phyloP scores from a whole-genome alignment of 2,329 filamentous ascomycete genomes.

The Sporothrix globosa region DNA sequence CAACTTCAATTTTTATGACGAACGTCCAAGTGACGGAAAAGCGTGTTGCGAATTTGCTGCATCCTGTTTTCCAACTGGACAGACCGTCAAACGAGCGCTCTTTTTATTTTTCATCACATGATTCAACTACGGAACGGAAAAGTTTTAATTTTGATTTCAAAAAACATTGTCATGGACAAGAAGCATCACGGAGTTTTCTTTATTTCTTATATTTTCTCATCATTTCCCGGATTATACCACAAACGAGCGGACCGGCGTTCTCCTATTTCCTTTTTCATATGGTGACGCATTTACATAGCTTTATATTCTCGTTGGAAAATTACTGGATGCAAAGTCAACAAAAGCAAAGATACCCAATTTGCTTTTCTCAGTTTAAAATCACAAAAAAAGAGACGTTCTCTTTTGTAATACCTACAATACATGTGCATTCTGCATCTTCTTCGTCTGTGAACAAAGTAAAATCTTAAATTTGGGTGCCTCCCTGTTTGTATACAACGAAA shows the following conservation, averaged over 20 bases:
- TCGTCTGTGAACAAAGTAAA: constrained; percentile 20
- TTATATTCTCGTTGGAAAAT: background rate
- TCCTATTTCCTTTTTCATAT: background rate
- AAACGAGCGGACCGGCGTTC: constrained; percentile 27
- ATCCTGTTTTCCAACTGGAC: constrained; percentile 8
- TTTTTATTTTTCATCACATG: background rate
- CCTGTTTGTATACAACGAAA: constrained; percentile 34
- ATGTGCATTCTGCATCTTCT: too few relatives aligned
- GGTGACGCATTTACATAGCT: constrained; percentile 6
- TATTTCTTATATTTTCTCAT: background rate
- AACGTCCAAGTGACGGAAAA: background rate
- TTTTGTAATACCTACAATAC: background rate
- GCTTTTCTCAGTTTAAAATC: background rate
- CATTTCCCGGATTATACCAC: constrained; percentile 18
- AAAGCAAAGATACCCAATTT: constrained; percentile 26
- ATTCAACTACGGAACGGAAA: constrained; percentile 2
- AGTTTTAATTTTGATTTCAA: constrained; percentile 12
- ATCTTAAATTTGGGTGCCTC: constrained; percentile 21
- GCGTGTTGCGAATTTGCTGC: constrained; percentile 6
- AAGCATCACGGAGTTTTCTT: constrained; percentile 12
- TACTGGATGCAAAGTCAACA: background rate
- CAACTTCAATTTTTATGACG: constrained; percentile 1
- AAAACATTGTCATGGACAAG: background rate
- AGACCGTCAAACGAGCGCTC: background rate
- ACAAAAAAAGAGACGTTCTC: constrained; percentile 1